Base-by-base conservation (phyloP, 2,329 filamentous ascomycete species). In the Penicillium capsulatum region DNA sequence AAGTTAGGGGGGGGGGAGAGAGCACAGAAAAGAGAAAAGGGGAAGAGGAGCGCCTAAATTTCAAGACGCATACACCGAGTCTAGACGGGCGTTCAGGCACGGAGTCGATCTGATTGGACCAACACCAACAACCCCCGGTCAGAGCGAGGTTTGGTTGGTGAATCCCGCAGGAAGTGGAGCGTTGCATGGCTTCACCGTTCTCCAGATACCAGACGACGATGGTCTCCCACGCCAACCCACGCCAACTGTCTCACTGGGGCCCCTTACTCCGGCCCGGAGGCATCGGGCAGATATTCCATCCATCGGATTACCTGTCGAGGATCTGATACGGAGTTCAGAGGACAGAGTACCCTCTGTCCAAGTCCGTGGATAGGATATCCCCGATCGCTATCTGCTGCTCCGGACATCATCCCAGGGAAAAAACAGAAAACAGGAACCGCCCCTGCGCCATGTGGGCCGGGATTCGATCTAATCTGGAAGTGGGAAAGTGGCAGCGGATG, bases 31-130 rank as follows among this genome's bases (percentile, higher is more conserved):
- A 11, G 38, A 17, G 46, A 38, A 45, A 40, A 40, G 31, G 26
- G n/a, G 26, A 28, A 37, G 24, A 33, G 44, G 32, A 39, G 45
- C 41, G 47, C 36, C 31, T 42, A 34, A 46, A 31, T 39, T 20
- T 36, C 10, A 5, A 22, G 5, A 22, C 19, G 5, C 6, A 28
- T 28, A 28, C 26, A 34, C 17, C 30, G 26, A 45, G 43, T 41
- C 40, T 44, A 46, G 47, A 48, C 38, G 35, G 24, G 43, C 30
- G 33, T 42, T 42, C 49, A 52, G 49, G 49, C 36, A 52, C 49
- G 3, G 3, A 10, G 3, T 3, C n/a, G 1, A 2, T 28, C 2
- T 40, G 4, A 51, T 51, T 51, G 49, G 49, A 2, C 17, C 8
- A 3, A 2, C 6, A 7, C 10, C 13, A 22, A 16, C 8, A 41